A percentile compares a stretch with the other conserved stretches of the same genome.
phyloP scores from a whole-genome alignment of 2,329 filamentous ascomycete genomes.

The Trichoderma lentiforme region DNA sequence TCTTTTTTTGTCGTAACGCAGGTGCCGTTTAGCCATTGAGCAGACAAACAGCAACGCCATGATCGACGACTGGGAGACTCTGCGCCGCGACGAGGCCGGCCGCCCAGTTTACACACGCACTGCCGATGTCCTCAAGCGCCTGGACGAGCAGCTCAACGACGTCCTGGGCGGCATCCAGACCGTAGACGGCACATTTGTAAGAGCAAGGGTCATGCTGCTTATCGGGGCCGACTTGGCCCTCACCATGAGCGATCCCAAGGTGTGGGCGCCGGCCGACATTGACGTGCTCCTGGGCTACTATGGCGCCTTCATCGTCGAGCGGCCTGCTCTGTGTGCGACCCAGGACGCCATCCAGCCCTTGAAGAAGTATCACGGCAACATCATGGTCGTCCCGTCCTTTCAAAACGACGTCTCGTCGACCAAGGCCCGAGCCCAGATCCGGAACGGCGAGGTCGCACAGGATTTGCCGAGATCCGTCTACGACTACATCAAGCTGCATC shows the following conservation, averaged over 20 bases:
- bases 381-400: constrained; percentile 79
- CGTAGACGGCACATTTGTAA: constrained; percentile 57
- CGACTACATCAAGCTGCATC: constrained; percentile 63
- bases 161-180: constrained; percentile 71
- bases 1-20: not conserved
- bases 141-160: constrained; percentile 79
- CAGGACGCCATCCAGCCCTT: constrained; percentile 75
- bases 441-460: constrained; percentile 72
- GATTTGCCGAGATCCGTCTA: constrained; percentile 69
- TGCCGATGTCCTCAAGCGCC: constrained; percentile 79
- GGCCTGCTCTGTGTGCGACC: constrained; percentile 72
- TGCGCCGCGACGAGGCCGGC: constrained; percentile 31
- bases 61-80: constrained; percentile 79
- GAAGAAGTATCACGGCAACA: constrained; percentile 73
- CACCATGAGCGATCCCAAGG: constrained; percentile 64
- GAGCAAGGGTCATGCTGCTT: constrained; percentile 69
- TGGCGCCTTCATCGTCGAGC: constrained; percentile 75
- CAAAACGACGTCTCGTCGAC: constrained; percentile 79
- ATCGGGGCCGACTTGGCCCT: constrained; percentile 70
- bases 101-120: constrained; percentile 81
- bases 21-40: constrained; percentile 69
- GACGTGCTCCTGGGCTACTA: constrained; percentile 79
- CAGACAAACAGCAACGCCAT: constrained; percentile 72
- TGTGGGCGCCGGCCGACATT: constrained; percentile 79
- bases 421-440: constrained; percentile 73